Percentiles rank a stretch among this genome's conserved stretches.
Evolutionary conservation across 345 rosid genomes (phyloP).

Genomic region (Turnera subulata): DNA sequence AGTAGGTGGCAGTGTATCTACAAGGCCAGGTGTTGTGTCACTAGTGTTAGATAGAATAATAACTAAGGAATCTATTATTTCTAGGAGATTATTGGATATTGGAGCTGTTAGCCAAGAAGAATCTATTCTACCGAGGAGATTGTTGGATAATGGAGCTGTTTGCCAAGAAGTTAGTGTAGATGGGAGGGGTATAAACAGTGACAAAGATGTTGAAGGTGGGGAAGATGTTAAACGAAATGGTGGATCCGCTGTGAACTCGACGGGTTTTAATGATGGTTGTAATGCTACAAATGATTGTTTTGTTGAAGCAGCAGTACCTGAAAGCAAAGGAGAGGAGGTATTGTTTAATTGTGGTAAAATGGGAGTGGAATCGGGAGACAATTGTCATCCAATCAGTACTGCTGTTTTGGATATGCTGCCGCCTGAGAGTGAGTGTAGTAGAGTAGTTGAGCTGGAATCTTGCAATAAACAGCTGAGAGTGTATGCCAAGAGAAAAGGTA

Average conservation of each 20-base stretch:
- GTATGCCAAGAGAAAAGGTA: not conserved
- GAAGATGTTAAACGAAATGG: too few species aligned
- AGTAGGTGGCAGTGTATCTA: constrained; percentile 16
- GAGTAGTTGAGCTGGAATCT: constrained; percentile 18
- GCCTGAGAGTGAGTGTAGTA: constrained; percentile 25
- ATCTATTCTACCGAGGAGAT: constrained; percentile 14
- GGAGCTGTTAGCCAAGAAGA: constrained; percentile 10
- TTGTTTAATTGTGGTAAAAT: constrained; percentile 18
- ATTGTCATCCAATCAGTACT: constrained; percentile 11
- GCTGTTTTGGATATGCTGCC: constrained; percentile 20
- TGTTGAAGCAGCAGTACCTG: constrained; percentile 15
- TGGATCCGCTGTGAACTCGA: constrained; percentile 9
- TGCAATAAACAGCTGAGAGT: constrained; percentile 19
- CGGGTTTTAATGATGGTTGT: constrained; percentile 9
- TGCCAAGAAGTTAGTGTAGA: constrained; percentile 16
- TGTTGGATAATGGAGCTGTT: constrained; percentile 6
- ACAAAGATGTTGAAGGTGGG: constrained; percentile 4
- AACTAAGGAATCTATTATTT: constrained; percentile 14
- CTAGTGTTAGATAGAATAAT: too few species aligned
- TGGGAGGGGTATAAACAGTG: constrained; percentile 17
- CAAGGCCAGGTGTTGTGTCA: not conserved
- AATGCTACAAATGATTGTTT: constrained; percentile 2
- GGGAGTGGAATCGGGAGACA: constrained; percentile 19
- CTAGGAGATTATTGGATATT: constrained; percentile 12
- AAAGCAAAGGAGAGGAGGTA: constrained; percentile 20